Evolutionary conservation across 2,329 filamentous ascomycete genomes (phyloP).

Genomic region (Meredithiella fracta): DNA sequence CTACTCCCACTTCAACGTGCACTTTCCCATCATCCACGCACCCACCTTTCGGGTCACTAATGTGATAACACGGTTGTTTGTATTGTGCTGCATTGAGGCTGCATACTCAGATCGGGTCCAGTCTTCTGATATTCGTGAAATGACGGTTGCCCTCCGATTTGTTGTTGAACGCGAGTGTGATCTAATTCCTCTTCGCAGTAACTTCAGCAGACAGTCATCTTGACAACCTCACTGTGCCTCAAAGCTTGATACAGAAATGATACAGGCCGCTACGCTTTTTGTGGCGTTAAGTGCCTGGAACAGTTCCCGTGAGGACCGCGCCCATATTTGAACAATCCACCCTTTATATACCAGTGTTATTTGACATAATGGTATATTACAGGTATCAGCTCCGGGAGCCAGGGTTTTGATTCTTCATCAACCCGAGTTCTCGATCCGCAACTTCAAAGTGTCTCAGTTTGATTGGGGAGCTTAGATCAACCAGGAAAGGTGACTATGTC

Average conservation of each 20-base stretch:
- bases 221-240: conserved; percentile 19
- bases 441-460: conserved; percentile 35
- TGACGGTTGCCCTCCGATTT: conserved; percentile 47
- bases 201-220: conserved; percentile 9
- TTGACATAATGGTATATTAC: not conserved
- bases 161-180: conserved; percentile 41
- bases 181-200: conserved; percentile 25
- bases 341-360: not conserved
- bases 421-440: conserved; percentile 29
- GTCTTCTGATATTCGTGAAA: conserved; percentile 44
- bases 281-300: conserved; percentile 20
- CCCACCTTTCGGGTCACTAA: conserved; percentile 52
- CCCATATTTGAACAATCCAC: conserved; percentile 31
- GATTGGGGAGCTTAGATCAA: conserved; percentile 53
- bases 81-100: conserved; percentile 57
- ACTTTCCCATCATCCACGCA: conserved; percentile 58
- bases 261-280: conserved; percentile 28
- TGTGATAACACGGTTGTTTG: conserved; percentile 48
- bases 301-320: conserved; percentile 47
- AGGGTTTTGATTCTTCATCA: conserved; percentile 45
- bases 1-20: conserved; percentile 56
- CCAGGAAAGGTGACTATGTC: conserved; percentile 50
- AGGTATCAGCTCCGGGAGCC: conserved; percentile 3
- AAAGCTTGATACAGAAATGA: conserved; percentile 40
- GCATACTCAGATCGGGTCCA: conserved; percentile 53